Percentiles rank a stretch among this genome's conserved stretches.
phyloP scores from a whole-genome alignment of 805 yeast genomes.

The Zygosaccharomyces siamensis region DNA sequence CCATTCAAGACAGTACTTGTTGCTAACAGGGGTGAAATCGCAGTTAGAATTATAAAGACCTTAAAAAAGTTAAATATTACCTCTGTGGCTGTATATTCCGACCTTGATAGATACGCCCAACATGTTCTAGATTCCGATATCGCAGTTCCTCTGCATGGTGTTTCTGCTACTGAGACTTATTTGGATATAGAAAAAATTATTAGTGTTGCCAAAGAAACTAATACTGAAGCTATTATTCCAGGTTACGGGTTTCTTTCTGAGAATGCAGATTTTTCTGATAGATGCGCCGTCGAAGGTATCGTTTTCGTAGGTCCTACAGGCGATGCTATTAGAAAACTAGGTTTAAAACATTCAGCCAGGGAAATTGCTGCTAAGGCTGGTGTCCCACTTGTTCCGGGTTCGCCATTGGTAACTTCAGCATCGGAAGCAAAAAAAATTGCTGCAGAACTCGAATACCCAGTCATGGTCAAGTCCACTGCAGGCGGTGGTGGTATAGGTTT shows the following conservation, averaged over 20 bases:
- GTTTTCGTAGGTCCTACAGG: constrained; percentile 97
- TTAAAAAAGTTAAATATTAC: constrained; percentile 72
- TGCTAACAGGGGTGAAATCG: constrained; percentile 97
- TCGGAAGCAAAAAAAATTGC: constrained; percentile 76
- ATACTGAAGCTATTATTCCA: constrained; percentile 94
- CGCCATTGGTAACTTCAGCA: constrained; percentile 68
- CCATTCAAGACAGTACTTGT: constrained; percentile 84
- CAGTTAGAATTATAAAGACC: constrained; percentile 88
- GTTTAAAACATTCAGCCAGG: constrained; percentile 95
- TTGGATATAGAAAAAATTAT: constrained; percentile 80
- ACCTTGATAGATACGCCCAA: constrained; percentile 81
- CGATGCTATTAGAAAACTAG: constrained; percentile 83
- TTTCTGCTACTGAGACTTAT: constrained; percentile 86
- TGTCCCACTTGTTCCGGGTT: constrained; percentile 97
- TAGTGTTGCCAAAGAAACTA: constrained; percentile 74
- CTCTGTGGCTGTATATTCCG: constrained; percentile 86
- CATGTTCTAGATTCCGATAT: constrained; percentile 83
- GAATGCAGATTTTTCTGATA: constrained; percentile 92
- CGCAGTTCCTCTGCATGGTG: constrained; percentile 73
- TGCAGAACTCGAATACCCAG: constrained; percentile 71
- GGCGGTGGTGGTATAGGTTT: constrained; percentile 99
- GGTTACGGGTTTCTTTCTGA: constrained; percentile 97
- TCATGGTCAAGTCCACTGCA: constrained; percentile 96
- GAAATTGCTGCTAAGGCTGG: constrained; percentile 87
- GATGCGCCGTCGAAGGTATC: constrained; percentile 76